phyloP scores from a whole-genome alignment of 2,329 filamentous ascomycete species.

The Fonsecaea erecta region DNA sequence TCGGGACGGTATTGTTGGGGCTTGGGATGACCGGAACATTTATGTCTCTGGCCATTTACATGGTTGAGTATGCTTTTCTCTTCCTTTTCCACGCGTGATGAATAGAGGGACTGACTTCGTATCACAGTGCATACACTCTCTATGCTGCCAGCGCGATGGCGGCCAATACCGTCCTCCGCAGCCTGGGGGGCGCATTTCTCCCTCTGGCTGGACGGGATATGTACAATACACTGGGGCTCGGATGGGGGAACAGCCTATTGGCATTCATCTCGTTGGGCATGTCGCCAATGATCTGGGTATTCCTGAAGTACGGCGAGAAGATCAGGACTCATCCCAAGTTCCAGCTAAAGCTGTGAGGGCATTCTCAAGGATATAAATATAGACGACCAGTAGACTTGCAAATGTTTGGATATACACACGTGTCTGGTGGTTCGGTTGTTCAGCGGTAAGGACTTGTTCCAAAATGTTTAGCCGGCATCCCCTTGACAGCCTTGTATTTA shows the following conservation, averaged over 20 bases:
- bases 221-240: conserved; percentile 53
- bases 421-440: neutral
- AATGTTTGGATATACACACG: neutral
- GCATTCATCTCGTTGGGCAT: conserved; percentile 60
- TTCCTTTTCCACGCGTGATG: conserved; percentile 41
- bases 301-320: conserved; percentile 45
- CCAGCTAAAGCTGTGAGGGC: conserved; percentile 37
- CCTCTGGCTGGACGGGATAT: conserved; percentile 64
- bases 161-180: conserved; percentile 60
- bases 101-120: conserved; percentile 61
- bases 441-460: too few relatives aligned
- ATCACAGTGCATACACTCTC: conserved; percentile 60
- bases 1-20: conserved; percentile 62
- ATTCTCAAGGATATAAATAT: neutral
- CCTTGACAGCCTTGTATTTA: neutral
- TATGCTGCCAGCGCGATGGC: conserved; percentile 58
- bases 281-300: conserved; percentile 47
- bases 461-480: neutral
- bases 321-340: conserved; percentile 43
- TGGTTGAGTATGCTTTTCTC: neutral
- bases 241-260: conserved; percentile 60
- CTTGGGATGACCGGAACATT: conserved; percentile 62
- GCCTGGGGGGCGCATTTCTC: conserved; percentile 62
- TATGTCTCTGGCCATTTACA: conserved; percentile 1
- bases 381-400: too few relatives aligned